Evolutionary conservation across 306 rosid genomes (phyloP).

Genomic region (Styphnolobium japonicum): DNA sequence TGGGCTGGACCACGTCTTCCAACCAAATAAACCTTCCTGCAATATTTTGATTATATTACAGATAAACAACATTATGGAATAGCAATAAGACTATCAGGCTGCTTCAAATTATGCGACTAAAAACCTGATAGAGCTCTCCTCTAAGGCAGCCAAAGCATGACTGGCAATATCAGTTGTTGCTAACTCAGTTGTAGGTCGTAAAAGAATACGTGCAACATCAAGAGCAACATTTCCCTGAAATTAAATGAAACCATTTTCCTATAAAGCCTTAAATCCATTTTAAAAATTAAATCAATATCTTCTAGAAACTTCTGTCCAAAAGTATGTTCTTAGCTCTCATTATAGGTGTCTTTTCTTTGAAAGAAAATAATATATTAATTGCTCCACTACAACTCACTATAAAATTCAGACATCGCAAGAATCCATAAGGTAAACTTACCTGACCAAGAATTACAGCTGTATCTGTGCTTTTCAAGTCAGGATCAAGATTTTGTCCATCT

Average conservation of each 20-base stretch:
- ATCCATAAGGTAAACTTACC: constrained; percentile 43
- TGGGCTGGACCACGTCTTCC: constrained; percentile 99
- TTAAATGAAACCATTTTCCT: constrained; percentile 13
- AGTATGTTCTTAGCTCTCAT: neutral
- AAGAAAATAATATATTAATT: neutral
- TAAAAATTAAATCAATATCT: neutral
- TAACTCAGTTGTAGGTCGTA: constrained; percentile 69
- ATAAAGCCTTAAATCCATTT: constrained; percentile 6
- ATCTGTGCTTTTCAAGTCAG: constrained; percentile 67
- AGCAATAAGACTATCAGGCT: neutral
- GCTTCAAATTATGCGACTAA: constrained; percentile 11
- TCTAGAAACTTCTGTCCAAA: neutral
- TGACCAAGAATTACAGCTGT: constrained; percentile 94
- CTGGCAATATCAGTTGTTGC: constrained; percentile 79
- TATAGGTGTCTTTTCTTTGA: neutral
- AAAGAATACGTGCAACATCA: constrained; percentile 85
- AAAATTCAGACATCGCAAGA: neutral
- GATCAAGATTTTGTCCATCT: constrained; percentile 70
- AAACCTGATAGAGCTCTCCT: constrained; percentile 85
- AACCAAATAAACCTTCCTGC: constrained; percentile 85
- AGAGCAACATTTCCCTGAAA: constrained; percentile 97
- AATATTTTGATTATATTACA: constrained; percentile 19
- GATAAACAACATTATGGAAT: constrained; percentile 1
- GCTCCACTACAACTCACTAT: neutral
- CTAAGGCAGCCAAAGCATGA: constrained; percentile 74